Percentiles rank a stretch among this genome's conserved stretches.
These are phyloP conservation scores for Fusarium hainanense DNA, from an alignment of 2,329 filamentous ascomycete genomes.

Conservation along the genomic window DNA sequence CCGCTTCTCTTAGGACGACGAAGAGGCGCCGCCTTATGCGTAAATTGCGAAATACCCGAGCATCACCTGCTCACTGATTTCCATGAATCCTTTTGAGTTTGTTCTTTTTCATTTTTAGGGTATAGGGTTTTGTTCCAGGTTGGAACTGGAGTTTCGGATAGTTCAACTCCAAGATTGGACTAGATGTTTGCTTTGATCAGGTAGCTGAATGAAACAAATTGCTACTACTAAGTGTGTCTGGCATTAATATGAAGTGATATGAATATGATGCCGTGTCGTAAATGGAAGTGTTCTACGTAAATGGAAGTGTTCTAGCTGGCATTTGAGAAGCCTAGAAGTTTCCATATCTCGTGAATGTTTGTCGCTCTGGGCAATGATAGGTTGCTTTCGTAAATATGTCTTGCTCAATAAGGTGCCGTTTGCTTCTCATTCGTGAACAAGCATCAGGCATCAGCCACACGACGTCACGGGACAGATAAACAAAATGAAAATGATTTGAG, in stretches of 20 bases:
- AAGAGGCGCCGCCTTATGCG: constrained; percentile 2
- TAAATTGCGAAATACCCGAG: constrained; percentile 18
- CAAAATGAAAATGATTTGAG: not conserved
- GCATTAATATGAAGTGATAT: not conserved
- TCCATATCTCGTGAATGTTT: not conserved
- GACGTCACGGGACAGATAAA: not conserved
- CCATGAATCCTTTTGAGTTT: constrained; percentile 26
- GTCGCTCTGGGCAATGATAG: not conserved
- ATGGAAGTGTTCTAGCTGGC: too few species aligned
- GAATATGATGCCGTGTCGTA: not conserved
- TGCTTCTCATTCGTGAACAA: not conserved
- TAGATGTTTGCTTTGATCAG: constrained; percentile 3
- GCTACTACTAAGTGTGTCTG: not conserved
- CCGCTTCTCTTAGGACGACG: constrained; percentile 39
- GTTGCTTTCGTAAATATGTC: not conserved
- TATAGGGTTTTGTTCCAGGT: constrained; percentile 28
- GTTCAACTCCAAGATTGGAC: constrained; percentile 21
- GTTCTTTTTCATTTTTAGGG: constrained; percentile 28
- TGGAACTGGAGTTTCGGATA: constrained; percentile 42
- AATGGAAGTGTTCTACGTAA: too few species aligned
- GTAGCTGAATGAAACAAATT: constrained; percentile 33
- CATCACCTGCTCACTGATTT: constrained; percentile 1
- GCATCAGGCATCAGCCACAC: not conserved
- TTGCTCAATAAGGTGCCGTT: not conserved
- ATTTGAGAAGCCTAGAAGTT: not conserved